Percentiles rank a stretch among this genome's conserved stretches.
phyloP scores from a whole-genome alignment of 108 stramenopile species.

The Chaetoceros muelleri region DNA sequence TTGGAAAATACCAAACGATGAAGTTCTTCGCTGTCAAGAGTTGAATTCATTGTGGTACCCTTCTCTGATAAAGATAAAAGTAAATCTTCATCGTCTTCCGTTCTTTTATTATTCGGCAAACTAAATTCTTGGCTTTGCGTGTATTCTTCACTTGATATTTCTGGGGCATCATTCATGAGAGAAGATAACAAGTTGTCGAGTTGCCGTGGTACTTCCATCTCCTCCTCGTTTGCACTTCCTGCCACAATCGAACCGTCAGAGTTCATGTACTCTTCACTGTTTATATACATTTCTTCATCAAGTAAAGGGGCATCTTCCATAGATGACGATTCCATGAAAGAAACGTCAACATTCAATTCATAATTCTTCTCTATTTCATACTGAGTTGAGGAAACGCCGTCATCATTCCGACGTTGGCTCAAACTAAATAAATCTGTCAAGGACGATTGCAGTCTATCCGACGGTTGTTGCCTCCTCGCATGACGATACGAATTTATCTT shows the following conservation, averaged over 20 bases:
- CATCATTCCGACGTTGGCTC: not conserved
- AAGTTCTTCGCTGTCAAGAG: not conserved
- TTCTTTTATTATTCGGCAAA: not conserved
- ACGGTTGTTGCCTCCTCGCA: too few species aligned
- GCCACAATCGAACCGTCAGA: not conserved
- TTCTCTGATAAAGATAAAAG: not conserved
- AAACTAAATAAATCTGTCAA: not conserved
- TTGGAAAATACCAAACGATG: not conserved
- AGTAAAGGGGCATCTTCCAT: not conserved
- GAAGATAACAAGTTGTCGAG: too few species aligned
- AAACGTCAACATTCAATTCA: not conserved
- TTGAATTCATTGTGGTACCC: not conserved
- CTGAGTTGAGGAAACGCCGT: not conserved
- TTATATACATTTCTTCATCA: not conserved
- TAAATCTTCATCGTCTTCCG: not conserved
- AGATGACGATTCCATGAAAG: not conserved
- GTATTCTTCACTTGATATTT: not conserved
- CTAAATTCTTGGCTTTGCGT: not conserved
- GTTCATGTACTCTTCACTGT: not conserved
- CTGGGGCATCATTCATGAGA: too few species aligned
- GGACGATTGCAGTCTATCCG: not conserved
- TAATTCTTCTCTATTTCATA: not conserved
- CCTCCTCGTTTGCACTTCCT: too few species aligned
- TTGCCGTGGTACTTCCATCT: too few species aligned
- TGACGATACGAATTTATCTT: too few species aligned